A percentile compares a stretch with the other conserved stretches of the same genome.
phyloP scores from a whole-genome alignment of 2,329 filamentous ascomycete genomes.

The Mollisia scopiformis region DNA sequence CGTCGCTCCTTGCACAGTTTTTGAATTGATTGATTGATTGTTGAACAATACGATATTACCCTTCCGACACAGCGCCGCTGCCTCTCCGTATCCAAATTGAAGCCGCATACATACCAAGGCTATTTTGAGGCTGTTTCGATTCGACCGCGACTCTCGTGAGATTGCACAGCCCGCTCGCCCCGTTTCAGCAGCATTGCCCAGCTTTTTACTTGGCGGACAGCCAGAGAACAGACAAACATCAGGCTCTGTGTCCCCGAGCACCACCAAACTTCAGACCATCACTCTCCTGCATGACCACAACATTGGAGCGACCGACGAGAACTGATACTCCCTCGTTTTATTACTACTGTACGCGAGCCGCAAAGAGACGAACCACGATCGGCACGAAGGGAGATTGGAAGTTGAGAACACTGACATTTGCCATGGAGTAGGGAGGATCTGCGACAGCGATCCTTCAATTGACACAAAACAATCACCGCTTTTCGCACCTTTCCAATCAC shows the following conservation, averaged over 20 bases:
- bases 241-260: not conserved
- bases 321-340: not conserved
- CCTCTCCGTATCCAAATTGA: not conserved
- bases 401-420: not conserved
- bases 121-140: slow-evolving; percentile 15
- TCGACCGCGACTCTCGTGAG: slow-evolving; percentile 11
- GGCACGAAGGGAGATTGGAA: not conserved
- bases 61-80: not conserved
- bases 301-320: not conserved
- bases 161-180: slow-evolving; percentile 24
- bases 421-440: slow-evolving; percentile 4
- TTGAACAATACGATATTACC: not conserved
- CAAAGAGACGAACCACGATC: slow-evolving; percentile 3
- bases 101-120: slow-evolving; percentile 1
- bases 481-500: not conserved
- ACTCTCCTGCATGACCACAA: no score
- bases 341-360: slow-evolving; percentile 2
- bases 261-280: not conserved
- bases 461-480: not conserved
- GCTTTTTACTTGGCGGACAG: not conserved
- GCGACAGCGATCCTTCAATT: not conserved
- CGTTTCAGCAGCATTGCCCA: slow-evolving; percentile 16
- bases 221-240: not conserved
- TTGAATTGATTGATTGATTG: not conserved
- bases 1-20: slow-evolving; percentile 14